Conservation (phyloP, 2,329 filamentous ascomycete species). For the Pseudovirgaria hyperparasitica region DNA sequence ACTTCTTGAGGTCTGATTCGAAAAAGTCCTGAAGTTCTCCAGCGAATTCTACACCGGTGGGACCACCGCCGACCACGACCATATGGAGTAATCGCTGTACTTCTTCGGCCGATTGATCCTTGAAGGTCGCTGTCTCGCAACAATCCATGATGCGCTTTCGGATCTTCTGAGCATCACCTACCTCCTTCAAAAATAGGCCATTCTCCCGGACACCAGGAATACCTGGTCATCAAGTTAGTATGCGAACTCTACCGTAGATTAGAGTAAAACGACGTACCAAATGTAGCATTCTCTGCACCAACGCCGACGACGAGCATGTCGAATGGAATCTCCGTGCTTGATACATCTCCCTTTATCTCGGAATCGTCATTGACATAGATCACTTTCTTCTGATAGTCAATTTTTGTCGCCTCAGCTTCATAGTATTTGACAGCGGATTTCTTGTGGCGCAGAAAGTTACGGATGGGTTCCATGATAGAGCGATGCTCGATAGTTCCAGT, state of each 20-base stretch:
- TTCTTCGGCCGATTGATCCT: constrained; percentile 81
- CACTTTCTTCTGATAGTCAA: constrained; percentile 83
- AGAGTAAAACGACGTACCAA: constrained; percentile 45
- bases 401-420: constrained; percentile 92
- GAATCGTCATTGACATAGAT: constrained; percentile 86
- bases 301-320: constrained; percentile 98
- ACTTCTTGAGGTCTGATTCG: constrained; percentile 94
- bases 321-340: constrained; percentile 81
- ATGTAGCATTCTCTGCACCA: constrained; percentile 95
- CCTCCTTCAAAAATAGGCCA: constrained; percentile 98
- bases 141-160: constrained; percentile 99
- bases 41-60: constrained; percentile 95
- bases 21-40: constrained; percentile 99
- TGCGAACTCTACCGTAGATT: not conserved
- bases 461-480: constrained; percentile 98
- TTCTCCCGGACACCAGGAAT: constrained; percentile 92
- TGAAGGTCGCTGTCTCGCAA: constrained; percentile 96
- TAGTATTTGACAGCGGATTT: constrained; percentile 90
- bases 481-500: constrained; percentile 96
- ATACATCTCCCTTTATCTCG: constrained; percentile 73
- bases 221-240: constrained; percentile 27
- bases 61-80: constrained; percentile 77
- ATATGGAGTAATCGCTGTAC: constrained; percentile 92
- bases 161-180: constrained; percentile 88
- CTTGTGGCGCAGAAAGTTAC: constrained; percentile 91